Evolutionary conservation across 192 early-diverging fungal genomes (phyloP).

Genomic region (Coemansia brasiliensis): DNA sequence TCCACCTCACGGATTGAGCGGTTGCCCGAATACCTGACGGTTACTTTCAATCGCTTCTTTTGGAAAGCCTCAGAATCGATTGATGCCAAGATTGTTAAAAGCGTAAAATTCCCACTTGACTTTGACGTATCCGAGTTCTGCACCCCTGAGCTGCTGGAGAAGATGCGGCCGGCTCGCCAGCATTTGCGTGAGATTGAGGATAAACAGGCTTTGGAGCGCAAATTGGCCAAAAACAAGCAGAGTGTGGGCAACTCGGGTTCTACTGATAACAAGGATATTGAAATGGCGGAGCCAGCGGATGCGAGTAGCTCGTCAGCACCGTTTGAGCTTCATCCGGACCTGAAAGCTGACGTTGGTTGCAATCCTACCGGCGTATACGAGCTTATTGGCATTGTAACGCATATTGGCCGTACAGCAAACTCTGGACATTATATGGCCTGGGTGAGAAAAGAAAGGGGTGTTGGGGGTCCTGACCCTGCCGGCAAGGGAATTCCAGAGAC

Average conservation of each 20-base stretch:
- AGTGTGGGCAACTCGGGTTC: background rate
- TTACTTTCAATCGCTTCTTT: slow-evolving; percentile 93
- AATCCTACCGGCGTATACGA: slow-evolving; percentile 93
- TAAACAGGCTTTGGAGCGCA: slow-evolving; percentile 56
- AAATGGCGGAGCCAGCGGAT: slow-evolving; percentile 21
- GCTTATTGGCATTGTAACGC: slow-evolving; percentile 89
- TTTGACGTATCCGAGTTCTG: slow-evolving; percentile 86
- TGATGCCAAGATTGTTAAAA: slow-evolving; percentile 91
- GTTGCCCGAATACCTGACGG: slow-evolving; percentile 84
- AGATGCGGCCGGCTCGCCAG: slow-evolving; percentile 64
- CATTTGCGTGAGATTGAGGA: slow-evolving; percentile 77
- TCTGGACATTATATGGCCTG: slow-evolving; percentile 96
- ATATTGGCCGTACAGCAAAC: slow-evolving; percentile 90
- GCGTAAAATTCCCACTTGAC: slow-evolving; percentile 92
- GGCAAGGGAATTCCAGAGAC: slow-evolving; percentile 27
- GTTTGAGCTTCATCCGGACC: slow-evolving; percentile 63
- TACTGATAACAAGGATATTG: slow-evolving; percentile 14
- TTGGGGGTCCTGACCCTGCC: slow-evolving; percentile 51
- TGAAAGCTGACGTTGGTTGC: slow-evolving; percentile 78
- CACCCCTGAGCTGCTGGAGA: slow-evolving; percentile 77
- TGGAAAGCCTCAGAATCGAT: slow-evolving; percentile 83
- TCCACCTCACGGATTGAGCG: slow-evolving; percentile 75
- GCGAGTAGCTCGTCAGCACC: background rate
- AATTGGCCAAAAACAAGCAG: slow-evolving; percentile 41
- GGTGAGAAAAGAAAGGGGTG: slow-evolving; percentile 72